Evolutionary conservation across 768 basidiomycete genomes (phyloP).

Genomic region (Tulasnella sp.): DNA sequence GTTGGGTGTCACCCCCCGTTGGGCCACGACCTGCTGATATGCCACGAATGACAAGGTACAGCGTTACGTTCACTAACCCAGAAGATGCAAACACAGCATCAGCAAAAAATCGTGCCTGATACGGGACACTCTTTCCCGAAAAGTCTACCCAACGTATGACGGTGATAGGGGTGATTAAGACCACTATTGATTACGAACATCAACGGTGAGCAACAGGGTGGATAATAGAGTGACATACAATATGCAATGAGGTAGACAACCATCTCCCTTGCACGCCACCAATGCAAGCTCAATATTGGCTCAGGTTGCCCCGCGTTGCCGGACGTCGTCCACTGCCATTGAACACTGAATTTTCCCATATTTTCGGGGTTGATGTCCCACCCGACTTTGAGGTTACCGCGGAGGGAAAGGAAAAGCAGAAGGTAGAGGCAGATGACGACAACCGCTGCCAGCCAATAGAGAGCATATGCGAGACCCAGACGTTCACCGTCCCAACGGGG

Average conservation of each 20-base stretch:
- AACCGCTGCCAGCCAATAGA: too few species aligned
- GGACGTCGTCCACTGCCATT: conserved; percentile 36
- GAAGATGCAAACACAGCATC: conserved; percentile 35
- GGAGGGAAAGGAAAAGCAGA: not conserved
- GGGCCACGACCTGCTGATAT: too few species aligned
- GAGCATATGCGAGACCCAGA: not conserved
- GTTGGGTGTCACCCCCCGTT: too few species aligned
- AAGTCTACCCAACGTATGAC: conserved; percentile 33
- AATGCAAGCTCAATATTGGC: not conserved
- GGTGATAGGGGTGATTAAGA: conserved; percentile 30
- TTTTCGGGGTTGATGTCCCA: too few species aligned
- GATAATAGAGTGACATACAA: not conserved
- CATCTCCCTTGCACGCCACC: not conserved
- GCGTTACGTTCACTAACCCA: conserved; percentile 35
- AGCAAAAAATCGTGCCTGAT: too few species aligned
- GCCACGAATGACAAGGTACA: conserved; percentile 29
- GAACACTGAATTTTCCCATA: not conserved
- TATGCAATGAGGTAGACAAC: not conserved
- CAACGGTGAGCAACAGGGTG: not conserved
- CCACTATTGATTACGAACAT: not conserved
- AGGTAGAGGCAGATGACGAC: not conserved
- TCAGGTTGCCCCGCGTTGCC: conserved; percentile 26
- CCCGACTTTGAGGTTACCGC: not conserved
- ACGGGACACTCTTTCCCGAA: conserved; percentile 10
- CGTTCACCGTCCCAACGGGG: not conserved